These are phyloP conservation scores for Fusarium staphyleae DNA, from an alignment of 2,329 filamentous ascomycete species.

Conservation along the genomic window DNA sequence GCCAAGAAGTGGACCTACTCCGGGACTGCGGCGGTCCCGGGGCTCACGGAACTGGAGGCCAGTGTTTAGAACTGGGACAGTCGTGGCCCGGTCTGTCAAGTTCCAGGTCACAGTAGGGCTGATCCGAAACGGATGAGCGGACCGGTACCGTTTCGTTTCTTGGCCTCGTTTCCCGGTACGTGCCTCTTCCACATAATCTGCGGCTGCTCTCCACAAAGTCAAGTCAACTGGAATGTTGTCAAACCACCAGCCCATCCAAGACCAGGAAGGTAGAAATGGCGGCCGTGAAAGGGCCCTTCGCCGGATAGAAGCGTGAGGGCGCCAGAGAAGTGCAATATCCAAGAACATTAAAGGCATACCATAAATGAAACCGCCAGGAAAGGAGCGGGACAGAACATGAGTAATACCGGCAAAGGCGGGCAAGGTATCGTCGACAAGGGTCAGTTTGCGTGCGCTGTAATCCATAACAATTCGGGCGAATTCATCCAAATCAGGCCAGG, in stretches of 20 bases:
- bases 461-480: slow-evolving; percentile 54
- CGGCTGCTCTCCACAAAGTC: slow-evolving; percentile 52
- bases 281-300: slow-evolving; percentile 47
- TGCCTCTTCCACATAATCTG: slow-evolving; percentile 53
- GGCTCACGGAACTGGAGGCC: slow-evolving; percentile 52
- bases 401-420: slow-evolving; percentile 54
- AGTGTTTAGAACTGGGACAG: slow-evolving; percentile 46
- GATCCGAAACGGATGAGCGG: slow-evolving; percentile 50
- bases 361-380: slow-evolving; percentile 53
- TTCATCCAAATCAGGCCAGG: slow-evolving; percentile 56
- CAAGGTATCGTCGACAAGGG: slow-evolving; percentile 52
- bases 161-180: slow-evolving; percentile 43
- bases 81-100: slow-evolving; percentile 50
- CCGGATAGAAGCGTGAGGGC: slow-evolving; percentile 52
- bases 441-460: slow-evolving; percentile 51
- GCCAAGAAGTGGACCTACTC: slow-evolving; percentile 47
- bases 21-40: slow-evolving; percentile 44
- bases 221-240: slow-evolving; percentile 53
- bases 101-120: slow-evolving; percentile 49
- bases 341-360: slow-evolving; percentile 57
- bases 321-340: slow-evolving; percentile 54
- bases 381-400: slow-evolving; percentile 50
- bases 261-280: slow-evolving; percentile 54
- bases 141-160: slow-evolving; percentile 46
- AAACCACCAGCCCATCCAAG: slow-evolving; percentile 58